Evolutionary conservation across 2,329 filamentous ascomycete genomes (phyloP), one percentile per base, ranked within the genome.

Genomic region (Aureobasidium zeae): DNA sequence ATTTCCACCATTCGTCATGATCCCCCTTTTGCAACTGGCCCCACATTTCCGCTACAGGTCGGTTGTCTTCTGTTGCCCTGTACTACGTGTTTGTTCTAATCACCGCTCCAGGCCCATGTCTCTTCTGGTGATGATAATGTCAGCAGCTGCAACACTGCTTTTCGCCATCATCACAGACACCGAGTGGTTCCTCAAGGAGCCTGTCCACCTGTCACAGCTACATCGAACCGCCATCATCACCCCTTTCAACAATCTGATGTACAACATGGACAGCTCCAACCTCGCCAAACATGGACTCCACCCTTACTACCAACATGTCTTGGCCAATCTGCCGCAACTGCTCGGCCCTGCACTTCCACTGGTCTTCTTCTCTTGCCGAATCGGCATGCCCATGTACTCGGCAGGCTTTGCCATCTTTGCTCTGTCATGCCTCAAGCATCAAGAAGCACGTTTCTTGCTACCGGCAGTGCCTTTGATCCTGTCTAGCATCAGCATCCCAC

Each of bases 1-100:
- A 8, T 96, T 96, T 62, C 89, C 89, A 33, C 89, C 88, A 11
- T 98, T 94, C 61, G 66, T 98, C 49, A 62, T 94, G 47, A 77
- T 95, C 59, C 89, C 91, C 42, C 81, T 82, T 25, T 67, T 94
- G 59, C 81, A 80, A 58, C 71, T 98, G 57, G 69, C 96, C 61
- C 86, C 86, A 52, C 83, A 94, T 68, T 91, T 94, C 58, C 66
- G 76, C 61, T 79, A 79, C 62, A 89, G 81, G 84, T 91, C 65
- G 58, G 76, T 67, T n/a, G 2, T 17, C 11, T 1, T 15, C 17
- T 20, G 1, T 24, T 10, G 6, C 10, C 20, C n/a, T 1, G 19
- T 13, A 15, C 12, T 31, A 16, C 5, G 31, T 31, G 20, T n/a
- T n/a, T n/a, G n/a, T n/a, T 35, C 47, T 53, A 20, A 36, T 7